A percentile compares a stretch with the other conserved stretches of the same genome.
phyloP scores from a whole-genome alignment of 495 filamentous ascomycete genomes.

The Aspergillus coremiiformis region DNA sequence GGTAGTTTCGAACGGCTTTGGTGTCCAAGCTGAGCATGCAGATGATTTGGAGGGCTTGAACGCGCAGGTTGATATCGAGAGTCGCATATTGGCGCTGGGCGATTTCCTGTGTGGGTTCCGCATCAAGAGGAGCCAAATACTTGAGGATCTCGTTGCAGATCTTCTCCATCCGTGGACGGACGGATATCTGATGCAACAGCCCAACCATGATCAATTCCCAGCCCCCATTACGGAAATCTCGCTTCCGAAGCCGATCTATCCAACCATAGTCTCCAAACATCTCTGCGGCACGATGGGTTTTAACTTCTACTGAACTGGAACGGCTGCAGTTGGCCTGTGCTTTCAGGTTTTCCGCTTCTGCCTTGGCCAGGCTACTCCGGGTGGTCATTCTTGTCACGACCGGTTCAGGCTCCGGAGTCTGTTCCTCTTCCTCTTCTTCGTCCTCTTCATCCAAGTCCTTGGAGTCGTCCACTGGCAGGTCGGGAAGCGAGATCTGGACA shows the following conservation, averaged over 20 bases:
- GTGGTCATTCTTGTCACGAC: slow-evolving; percentile 65
- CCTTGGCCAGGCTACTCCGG: slow-evolving; percentile 74
- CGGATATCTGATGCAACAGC: slow-evolving; percentile 74
- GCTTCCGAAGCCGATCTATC: slow-evolving; percentile 73
- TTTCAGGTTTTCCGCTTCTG: slow-evolving; percentile 60
- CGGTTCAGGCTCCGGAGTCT: slow-evolving; percentile 55
- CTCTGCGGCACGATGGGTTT: slow-evolving; percentile 70
- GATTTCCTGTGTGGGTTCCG: slow-evolving; percentile 64
- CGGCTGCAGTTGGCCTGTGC: slow-evolving; percentile 33
- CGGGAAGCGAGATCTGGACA: slow-evolving; percentile 69
- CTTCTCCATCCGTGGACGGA: slow-evolving; percentile 58
- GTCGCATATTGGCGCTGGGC: slow-evolving; percentile 60
- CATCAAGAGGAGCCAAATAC: slow-evolving; percentile 68
- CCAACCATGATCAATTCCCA: slow-evolving; percentile 90
- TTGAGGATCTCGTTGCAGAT: slow-evolving; percentile 70
- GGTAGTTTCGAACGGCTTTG: slow-evolving; percentile 72
- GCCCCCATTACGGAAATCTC: slow-evolving; percentile 83
- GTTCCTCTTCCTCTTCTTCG: slow-evolving; percentile 41
- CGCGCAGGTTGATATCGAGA: slow-evolving; percentile 75
- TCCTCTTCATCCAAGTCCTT: slow-evolving; percentile 53
- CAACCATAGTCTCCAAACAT: slow-evolving; percentile 61
- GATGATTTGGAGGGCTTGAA: slow-evolving; percentile 75
- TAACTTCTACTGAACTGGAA: slow-evolving; percentile 28
- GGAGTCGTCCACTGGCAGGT: slow-evolving; percentile 61
- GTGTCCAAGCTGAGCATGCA: slow-evolving; percentile 83